Base-by-base conservation (phyloP, 768 basidiomycete species). In the Pulveroboletus sp. region DNA sequence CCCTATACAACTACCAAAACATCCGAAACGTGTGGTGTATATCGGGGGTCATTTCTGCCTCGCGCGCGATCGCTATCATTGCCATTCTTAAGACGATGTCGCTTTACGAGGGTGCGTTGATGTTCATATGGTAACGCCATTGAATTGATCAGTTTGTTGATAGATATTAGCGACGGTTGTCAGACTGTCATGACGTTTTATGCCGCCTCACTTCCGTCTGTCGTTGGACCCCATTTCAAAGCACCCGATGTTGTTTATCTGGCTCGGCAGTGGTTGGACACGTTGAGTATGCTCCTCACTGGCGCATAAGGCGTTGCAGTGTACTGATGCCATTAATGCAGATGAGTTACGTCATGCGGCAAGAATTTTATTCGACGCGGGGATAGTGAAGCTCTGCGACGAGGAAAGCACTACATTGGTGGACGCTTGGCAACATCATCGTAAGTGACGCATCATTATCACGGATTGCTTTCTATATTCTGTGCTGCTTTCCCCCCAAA, bases 171-270 rank as follows among this genome's bases (percentile, higher is more conserved):
- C 45, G 82, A 84, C 45, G 75, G 75, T 27, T 84, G 85, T 14
- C 84, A 80, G 53, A 83, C 85, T 1, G 80, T 90, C 18, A 84
- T 88, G 53, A 77, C 85, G 0, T 95, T 89, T 64, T 96, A 93
- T 65, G 77, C 85, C 0, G 78, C 84, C 1, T 84, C 88, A 2
- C 71, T 97, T 27, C 75, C 79, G 1, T 71, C 78, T 15, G 70
- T 70, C 8, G 76, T 90, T 11, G 89, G 89, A 1, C 58, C 71
- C 0, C 61, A 65, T 3, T 94, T 83, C 59, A 74, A 80, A 46
- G 65, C 80, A 6, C 88, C 94, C 0, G 84, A 82, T 53, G 73
- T 96, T 6, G 76, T 82, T 2, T 83, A 79, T 57, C 74, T 96
- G 39, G 89, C 86, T 8, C 72, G 70, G 15, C 78, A 77, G 57